Evolutionary conservation across 106 monocot species (phyloP).

Genomic region (Dendrobium huoshanense): DNA sequence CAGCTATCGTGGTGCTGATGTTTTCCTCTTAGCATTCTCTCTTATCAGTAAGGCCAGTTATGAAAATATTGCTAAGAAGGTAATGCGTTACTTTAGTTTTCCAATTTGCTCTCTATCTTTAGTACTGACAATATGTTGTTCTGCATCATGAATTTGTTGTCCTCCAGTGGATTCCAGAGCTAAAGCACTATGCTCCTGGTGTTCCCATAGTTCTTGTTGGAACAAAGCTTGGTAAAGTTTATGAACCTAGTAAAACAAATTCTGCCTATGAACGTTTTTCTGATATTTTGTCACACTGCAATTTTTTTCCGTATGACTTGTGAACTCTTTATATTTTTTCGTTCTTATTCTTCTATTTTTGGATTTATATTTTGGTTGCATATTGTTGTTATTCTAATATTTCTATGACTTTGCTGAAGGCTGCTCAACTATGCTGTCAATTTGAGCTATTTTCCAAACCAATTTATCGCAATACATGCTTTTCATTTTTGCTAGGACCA

Average conservation of each 20-base stretch:
- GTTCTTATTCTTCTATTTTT: background rate
- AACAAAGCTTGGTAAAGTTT: conserved; percentile 35
- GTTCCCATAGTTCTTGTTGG: conserved; percentile 47
- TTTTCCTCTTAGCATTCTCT: conserved; percentile 41
- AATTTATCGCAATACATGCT: background rate
- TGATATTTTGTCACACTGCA: background rate
- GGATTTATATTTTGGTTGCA: background rate
- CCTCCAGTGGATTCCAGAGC: conserved; percentile 40
- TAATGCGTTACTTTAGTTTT: background rate
- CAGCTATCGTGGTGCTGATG: conserved; percentile 45
- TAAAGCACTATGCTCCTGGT: conserved; percentile 43
- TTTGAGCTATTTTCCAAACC: background rate
- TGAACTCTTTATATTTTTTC: background rate
- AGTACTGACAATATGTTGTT: background rate
- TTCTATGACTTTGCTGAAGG: background rate
- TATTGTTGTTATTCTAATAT: background rate
- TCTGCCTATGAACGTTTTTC: background rate
- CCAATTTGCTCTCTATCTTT: background rate
- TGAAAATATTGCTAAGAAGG: conserved; percentile 44
- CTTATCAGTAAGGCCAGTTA: conserved; percentile 48
- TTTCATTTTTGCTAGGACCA: background rate
- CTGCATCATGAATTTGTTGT: background rate
- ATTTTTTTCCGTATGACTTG: background rate
- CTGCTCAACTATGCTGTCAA: background rate
- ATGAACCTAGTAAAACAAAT: background rate